Evolutionary conservation across 2,329 filamentous ascomycete genomes (phyloP), one percentile per base, ranked within the genome.

Genomic region (Diaporthe sp.): DNA sequence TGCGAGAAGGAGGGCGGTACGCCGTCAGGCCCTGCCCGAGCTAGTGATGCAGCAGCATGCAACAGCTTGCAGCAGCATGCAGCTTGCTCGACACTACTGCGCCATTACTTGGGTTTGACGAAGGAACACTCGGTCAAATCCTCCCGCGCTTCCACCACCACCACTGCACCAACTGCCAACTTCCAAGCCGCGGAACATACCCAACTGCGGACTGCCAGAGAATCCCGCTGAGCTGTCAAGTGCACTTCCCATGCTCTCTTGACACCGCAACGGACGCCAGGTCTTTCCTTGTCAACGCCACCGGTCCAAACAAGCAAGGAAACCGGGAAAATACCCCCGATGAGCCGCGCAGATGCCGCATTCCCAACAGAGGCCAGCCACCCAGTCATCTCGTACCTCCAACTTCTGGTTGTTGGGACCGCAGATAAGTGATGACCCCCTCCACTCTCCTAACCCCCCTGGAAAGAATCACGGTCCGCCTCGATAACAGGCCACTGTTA

Each of bases 11-110:
- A 51, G 55, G 34, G 31, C 57, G 55, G 34, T 42, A 51, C 44
- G 57, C 65, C 31, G 19, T 7, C 57, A 61, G 22, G 42, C 57
- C 15, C 51, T 55, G 46, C 51, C 55, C 46, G 58, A 46, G 71
- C 71, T 73, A 73, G 71, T 73, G 58, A 73, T 73, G 71, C 71
- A 72, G 37, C 58, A 61, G 22, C 28, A 57, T 57, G 53, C 53
- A 58, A 6, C 9, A 60, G 12, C 57, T 15, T 60, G 57, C 57
- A 60, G 31, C 19, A 51, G n/a, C 55, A 58, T 71, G 53, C 55
- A 25, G 25, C 53, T 31, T 49, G 19, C 37, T 53, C 37, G 39
- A 37, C 28, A 17, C 39, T 39, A 53, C 31, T 25, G 31, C 71
- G 31, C 34, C 22, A 53, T 55, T 28, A 46, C 46, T 62, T 73